Evolutionary conservation across 2,329 filamentous ascomycete species (phyloP).

Genomic region (Cytospora leucostoma): DNA sequence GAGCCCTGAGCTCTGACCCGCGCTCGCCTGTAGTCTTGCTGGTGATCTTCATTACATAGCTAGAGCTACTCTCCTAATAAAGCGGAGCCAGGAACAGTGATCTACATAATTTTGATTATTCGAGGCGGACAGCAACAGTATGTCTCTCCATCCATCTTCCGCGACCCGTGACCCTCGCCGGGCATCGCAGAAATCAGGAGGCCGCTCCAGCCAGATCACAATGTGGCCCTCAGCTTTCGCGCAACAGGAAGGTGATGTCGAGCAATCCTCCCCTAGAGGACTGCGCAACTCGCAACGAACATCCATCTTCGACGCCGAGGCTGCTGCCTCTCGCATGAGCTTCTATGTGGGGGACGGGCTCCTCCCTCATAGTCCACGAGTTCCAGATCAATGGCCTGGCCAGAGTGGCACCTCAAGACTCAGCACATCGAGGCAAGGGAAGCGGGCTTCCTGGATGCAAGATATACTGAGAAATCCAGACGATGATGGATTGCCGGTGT

Average conservation of each 20-base stretch:
- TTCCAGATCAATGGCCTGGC: constrained; percentile 26
- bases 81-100: too few relatives aligned
- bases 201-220: constrained; percentile 27
- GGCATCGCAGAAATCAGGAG: constrained; percentile 2
- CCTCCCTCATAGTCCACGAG: constrained; percentile 24
- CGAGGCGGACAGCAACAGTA: background rate
- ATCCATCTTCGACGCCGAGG: constrained; percentile 30
- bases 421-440: constrained; percentile 11
- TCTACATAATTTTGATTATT: too few relatives aligned
- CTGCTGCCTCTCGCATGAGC: constrained; percentile 30
- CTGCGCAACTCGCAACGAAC: constrained; percentile 25
- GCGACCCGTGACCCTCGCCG: constrained; percentile 8
- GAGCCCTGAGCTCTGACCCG: background rate
- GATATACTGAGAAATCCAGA: constrained; percentile 19
- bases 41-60: constrained; percentile 3
- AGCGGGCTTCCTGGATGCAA: constrained; percentile 27
- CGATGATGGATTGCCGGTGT: constrained; percentile 23
- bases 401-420: constrained; percentile 6
- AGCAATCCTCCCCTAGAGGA: constrained; percentile 24
- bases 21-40: background rate
- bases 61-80: background rate
- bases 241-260: constrained; percentile 8
- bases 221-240: constrained; percentile 29
- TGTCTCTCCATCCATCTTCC: constrained; percentile 26
- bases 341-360: constrained; percentile 29